Base-by-base conservation (phyloP, 441 rosid species). In the Mallotus repandus region DNA sequence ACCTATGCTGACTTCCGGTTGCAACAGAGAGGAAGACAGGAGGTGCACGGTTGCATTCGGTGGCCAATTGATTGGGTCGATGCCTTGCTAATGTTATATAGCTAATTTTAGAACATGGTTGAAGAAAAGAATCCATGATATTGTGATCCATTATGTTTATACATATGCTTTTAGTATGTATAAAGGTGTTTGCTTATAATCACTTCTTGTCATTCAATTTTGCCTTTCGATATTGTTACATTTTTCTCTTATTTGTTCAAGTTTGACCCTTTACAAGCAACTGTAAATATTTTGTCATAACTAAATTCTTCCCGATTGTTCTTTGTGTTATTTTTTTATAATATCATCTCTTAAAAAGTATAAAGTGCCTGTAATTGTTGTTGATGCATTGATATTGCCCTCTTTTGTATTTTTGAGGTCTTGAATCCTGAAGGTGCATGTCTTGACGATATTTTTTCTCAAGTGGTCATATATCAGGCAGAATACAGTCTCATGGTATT, bases 71-170 rank as follows among this genome's bases (percentile, higher is more conserved):
- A 18, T 71, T 43, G 74, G 79, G 50, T 77, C 16, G 81, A 76
- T 66, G 57, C 78, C 64, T 75, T 52, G 66, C 78, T 81, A 73
- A 81, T 86, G 81, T 78, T 77, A 77, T 75, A 81, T 79, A 76
- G 71, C 79, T 85, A 86, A 81, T 83, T 80, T 68, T 74, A 77
- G 84, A 72, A 65, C 81, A 62, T 79, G 83, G 82, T 79, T 84
- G 76, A 25, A 77, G 74, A 74, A 76, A 72, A 71, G 18, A 61
- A 77, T 81, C 85, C 76, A 59, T 73, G 76, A 21, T 77, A 66
- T 54, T 73, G 75, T 79, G 48, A 35, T 81, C 80, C 9, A 25
- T 71, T 72, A 74, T 76, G 75, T 80, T 71, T 59, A 65, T 72
- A 80, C 76, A 58, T 71, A 76, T 69, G 72, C 46, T 67, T 75